These are phyloP conservation scores for Eucalyptus urophylla DNA, from an alignment of 345 rosid species.

Conservation along the genomic window DNA sequence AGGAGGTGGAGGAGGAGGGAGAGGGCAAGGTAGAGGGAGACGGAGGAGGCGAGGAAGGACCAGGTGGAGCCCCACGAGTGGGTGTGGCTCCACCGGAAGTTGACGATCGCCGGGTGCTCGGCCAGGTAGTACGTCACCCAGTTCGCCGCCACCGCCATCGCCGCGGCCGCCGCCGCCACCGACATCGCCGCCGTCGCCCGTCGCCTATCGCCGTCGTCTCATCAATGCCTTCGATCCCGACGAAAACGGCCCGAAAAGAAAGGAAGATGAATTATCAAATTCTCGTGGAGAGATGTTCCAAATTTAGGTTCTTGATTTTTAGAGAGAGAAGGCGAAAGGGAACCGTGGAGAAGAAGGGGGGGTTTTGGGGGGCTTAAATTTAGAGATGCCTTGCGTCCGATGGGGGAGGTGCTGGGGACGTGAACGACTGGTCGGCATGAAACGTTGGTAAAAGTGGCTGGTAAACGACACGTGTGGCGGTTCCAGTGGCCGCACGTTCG, in stretches of 20 bases:
- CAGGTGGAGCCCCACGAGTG: conserved; percentile 91
- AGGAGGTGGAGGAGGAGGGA: conserved; percentile 42
- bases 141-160: not conserved
- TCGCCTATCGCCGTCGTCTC: not conserved
- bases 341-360: not conserved
- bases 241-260: too few relatives aligned
- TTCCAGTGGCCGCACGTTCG: not conserved
- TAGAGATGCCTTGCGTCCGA: not conserved
- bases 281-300: not conserved
- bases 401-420: not conserved
- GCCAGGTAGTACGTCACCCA: conserved; percentile 50
- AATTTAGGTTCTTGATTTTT: not conserved
- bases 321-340: not conserved
- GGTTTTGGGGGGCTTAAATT: not conserved
- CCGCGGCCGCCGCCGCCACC: not conserved
- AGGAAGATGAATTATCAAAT: not conserved
- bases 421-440: not conserved
- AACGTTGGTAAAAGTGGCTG: not conserved
- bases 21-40: conserved; percentile 37
- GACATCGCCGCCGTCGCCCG: not conserved
- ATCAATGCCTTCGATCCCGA: not conserved
- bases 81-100: conserved; percentile 83
- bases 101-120: conserved; percentile 63
- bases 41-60: conserved; percentile 65
- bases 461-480: not conserved